Base-by-base conservation (phyloP, 208 protist genomes). In the Leishmania turanica region DNA sequence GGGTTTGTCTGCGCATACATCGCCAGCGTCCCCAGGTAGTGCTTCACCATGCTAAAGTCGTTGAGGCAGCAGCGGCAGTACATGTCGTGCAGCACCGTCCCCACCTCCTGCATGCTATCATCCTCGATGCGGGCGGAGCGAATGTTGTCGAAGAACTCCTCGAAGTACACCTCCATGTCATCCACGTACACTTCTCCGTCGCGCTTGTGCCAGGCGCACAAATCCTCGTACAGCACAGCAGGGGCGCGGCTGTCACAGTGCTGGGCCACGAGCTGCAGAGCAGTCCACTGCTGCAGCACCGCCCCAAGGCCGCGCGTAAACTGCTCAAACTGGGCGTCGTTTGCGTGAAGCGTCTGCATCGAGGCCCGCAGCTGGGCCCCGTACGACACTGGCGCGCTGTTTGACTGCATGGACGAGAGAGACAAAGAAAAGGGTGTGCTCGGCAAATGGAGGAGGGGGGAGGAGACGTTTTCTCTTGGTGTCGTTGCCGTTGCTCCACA, bases 261-360 rank as follows among this genome's bases (percentile, higher is more conserved):
- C 78, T 89, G 84, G 17, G 89, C 85, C n/a, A 96, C 94, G 8
- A 97, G 89, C 80, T 94, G 88, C 68, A 97, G 84, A 17, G 94
- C 94, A 15, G 92, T 96, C 92, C 94, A 97, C 80, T 97, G 94
- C 74, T 94, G 89, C 75, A 97, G 84, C 66, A 97, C 94, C 4
- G 94, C 91, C 19, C 79, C 77, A 15, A 95, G 27, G 40, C 94
- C 94, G 51, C 83, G 78, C 5, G 89, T 78, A 70, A 97, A 97
- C 47, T 81, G 85, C 47, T 79, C 71, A 53, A 95, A 92, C 83
- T 97, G 93, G 68, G 81, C 82, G 21, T 94, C 90, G 27, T 76
- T 95, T 8, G 93, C 93, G 2, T 88, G 91, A 66, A 86, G 78
- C 34, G 88, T 49, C 77, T 81, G 76, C 76, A 80, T 77, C 5